A percentile compares a stretch with the other conserved stretches of the same genome.
Evolutionary conservation across 192 early-diverging fungal species (phyloP).

Genomic region (Geosiphon pyriformis): DNA sequence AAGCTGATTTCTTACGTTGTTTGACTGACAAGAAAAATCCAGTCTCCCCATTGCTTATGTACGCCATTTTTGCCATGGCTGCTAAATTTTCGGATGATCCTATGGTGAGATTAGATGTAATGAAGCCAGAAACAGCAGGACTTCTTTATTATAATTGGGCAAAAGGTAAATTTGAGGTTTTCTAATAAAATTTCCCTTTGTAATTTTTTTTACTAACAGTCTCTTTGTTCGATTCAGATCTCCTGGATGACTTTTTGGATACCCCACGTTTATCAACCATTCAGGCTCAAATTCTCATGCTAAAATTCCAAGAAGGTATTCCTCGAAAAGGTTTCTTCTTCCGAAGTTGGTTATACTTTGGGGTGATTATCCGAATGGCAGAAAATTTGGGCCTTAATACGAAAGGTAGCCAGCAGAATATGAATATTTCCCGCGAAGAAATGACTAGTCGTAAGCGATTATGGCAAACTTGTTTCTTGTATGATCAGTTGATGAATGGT

Average conservation of each 20-base stretch:
- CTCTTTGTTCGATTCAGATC: slow-evolving; percentile 31
- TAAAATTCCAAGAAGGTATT: slow-evolving; percentile 50
- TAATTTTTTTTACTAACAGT: background rate
- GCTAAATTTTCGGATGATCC: slow-evolving; percentile 17
- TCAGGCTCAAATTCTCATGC: slow-evolving; percentile 44
- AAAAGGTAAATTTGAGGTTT: slow-evolving; percentile 15
- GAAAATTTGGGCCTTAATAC: slow-evolving; percentile 68
- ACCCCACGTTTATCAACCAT: slow-evolving; percentile 46
- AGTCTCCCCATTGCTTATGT: slow-evolving; percentile 42
- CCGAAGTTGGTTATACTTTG: slow-evolving; percentile 48
- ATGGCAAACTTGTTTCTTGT: slow-evolving; percentile 27
- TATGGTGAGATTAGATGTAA: slow-evolving; percentile 3
- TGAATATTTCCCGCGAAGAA: slow-evolving; percentile 5
- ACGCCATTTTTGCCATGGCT: slow-evolving; percentile 49
- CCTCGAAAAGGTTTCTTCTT: slow-evolving; percentile 43
- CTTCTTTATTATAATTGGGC: slow-evolving; percentile 11
- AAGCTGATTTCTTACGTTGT: slow-evolving; percentile 40
- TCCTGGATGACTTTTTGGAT: slow-evolving; percentile 46
- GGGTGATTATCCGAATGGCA: slow-evolving; percentile 63
- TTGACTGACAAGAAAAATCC: slow-evolving; percentile 38
- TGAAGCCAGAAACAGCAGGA: slow-evolving; percentile 18
- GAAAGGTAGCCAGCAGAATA: slow-evolving; percentile 30
- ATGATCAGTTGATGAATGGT: slow-evolving; percentile 32
- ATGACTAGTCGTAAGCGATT: slow-evolving; percentile 18
- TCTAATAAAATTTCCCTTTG: background rate